phyloP scores from a whole-genome alignment of 2,329 filamentous ascomycete genomes.

The Phaeophleospora eucalypticola region DNA sequence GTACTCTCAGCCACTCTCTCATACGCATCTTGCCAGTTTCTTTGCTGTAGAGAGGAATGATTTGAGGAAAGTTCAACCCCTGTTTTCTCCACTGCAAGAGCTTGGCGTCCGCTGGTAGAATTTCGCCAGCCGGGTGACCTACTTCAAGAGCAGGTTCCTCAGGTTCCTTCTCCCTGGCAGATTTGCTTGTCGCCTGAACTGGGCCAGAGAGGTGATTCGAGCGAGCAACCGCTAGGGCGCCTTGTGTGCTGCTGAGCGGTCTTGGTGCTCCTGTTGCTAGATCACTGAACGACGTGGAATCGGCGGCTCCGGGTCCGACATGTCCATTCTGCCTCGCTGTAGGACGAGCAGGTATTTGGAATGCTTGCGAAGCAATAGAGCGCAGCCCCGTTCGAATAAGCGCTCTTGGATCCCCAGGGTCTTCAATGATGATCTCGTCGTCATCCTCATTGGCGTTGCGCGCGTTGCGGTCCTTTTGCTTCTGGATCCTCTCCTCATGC shows the following conservation, averaged over 20 bases:
- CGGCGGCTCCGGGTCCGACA: background rate
- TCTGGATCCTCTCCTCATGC: slow-evolving; percentile 1
- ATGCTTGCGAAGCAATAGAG: background rate
- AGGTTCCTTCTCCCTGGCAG: too few relatives aligned
- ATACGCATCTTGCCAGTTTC: background rate
- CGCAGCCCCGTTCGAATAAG: background rate
- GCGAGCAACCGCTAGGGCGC: too few relatives aligned
- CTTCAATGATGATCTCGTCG: background rate
- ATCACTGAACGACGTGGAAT: too few relatives aligned
- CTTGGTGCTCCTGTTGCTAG: too few relatives aligned
- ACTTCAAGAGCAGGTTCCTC: background rate
- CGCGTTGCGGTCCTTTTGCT: background rate
- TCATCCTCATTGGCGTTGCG: background rate
- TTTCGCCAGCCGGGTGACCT: background rate
- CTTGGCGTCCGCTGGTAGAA: background rate
- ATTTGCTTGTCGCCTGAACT: too few relatives aligned
- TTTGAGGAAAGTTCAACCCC: background rate
- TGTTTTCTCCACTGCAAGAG: background rate
- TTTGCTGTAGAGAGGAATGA: background rate
- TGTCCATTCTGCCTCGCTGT: background rate
- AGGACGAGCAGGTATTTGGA: background rate
- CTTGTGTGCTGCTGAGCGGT: too few relatives aligned
- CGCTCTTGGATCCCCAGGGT: background rate
- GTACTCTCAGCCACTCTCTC: background rate
- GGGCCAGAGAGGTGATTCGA: too few relatives aligned